Evolutionary conservation across 495 filamentous ascomycete genomes (phyloP).

Genomic region (Staphylotrichum longicolle): DNA sequence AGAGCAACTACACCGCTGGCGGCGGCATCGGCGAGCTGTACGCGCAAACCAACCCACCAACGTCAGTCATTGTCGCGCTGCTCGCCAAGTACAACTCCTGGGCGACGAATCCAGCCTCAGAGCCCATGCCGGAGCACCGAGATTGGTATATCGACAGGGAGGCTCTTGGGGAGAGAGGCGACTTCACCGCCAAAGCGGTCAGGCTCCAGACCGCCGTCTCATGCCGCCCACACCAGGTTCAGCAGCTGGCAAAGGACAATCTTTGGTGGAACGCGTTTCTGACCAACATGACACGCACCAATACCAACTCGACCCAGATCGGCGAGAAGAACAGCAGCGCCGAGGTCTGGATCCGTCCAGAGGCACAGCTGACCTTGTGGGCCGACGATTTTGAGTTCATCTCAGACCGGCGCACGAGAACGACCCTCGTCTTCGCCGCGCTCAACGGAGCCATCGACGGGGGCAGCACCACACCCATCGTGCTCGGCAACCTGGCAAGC

Average conservation of each 20-base stretch:
- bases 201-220: slow-evolving; percentile 26
- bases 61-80: slow-evolving; percentile 25
- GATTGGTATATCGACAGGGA: slow-evolving; percentile 35
- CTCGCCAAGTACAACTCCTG: slow-evolving; percentile 30
- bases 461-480: slow-evolving; percentile 17
- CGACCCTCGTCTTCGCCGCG: slow-evolving; percentile 34
- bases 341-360: slow-evolving; percentile 28
- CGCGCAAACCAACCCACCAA: slow-evolving; percentile 31
- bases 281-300: slow-evolving; percentile 33
- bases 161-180: slow-evolving; percentile 21
- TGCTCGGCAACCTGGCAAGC: slow-evolving; percentile 20
- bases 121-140: slow-evolving; percentile 30
- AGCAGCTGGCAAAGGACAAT: slow-evolving; percentile 25
- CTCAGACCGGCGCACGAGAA: slow-evolving; percentile 19
- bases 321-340: slow-evolving; percentile 20
- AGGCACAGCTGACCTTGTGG: slow-evolving; percentile 29
- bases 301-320: slow-evolving; percentile 4
- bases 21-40: slow-evolving; percentile 31
- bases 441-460: slow-evolving; percentile 35
- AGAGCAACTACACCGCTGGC: slow-evolving; percentile 26
- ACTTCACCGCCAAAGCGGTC: slow-evolving; percentile 28
- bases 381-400: slow-evolving; percentile 30
- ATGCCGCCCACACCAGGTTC: slow-evolving; percentile 21
- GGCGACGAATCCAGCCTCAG: slow-evolving; percentile 27
- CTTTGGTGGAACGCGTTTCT: slow-evolving; percentile 28